Evolutionary conservation across 331 rosid species (phyloP).

Genomic region (Erythrophleum ivorense): DNA sequence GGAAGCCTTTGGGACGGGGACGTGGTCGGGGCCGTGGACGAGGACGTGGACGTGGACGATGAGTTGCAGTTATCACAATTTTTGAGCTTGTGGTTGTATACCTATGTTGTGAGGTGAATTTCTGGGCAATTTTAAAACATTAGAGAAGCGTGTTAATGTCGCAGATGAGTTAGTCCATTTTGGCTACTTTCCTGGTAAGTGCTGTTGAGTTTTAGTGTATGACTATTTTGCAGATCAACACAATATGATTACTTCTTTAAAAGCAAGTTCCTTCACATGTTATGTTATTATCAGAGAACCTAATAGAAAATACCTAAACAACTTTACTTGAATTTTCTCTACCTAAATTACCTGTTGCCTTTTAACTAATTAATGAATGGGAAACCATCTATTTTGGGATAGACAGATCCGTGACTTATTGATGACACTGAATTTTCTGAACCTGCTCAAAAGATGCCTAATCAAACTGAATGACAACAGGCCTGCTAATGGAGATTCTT

Average conservation of each 20-base stretch:
- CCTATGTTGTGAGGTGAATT: slow-evolving; percentile 43
- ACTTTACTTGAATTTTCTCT: not conserved
- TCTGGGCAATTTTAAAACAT: slow-evolving; percentile 25
- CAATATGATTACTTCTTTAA: not conserved
- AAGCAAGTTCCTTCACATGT: not conserved
- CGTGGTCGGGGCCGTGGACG: slow-evolving; percentile 78
- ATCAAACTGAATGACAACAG: not conserved
- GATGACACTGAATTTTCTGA: not conserved
- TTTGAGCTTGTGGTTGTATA: slow-evolving; percentile 47
- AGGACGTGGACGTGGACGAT: slow-evolving; percentile 63
- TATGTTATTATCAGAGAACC: not conserved
- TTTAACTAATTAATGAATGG: not conserved
- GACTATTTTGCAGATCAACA: not conserved
- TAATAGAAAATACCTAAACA: not conserved
- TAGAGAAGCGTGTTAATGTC: slow-evolving; percentile 18
- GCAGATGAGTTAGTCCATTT: slow-evolving; percentile 24
- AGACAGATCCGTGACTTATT: not conserved
- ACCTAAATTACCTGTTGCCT: not conserved
- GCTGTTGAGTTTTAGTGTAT: not conserved
- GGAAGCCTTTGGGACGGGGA: slow-evolving; percentile 71
- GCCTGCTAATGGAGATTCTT: not conserved
- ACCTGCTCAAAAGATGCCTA: not conserved
- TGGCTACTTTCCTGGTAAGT: not conserved
- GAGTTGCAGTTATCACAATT: slow-evolving; percentile 29
- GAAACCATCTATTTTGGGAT: not conserved